phyloP scores from a whole-genome alignment of 2,329 filamentous ascomycete genomes.

The Coniochaeta hoffmannii region DNA sequence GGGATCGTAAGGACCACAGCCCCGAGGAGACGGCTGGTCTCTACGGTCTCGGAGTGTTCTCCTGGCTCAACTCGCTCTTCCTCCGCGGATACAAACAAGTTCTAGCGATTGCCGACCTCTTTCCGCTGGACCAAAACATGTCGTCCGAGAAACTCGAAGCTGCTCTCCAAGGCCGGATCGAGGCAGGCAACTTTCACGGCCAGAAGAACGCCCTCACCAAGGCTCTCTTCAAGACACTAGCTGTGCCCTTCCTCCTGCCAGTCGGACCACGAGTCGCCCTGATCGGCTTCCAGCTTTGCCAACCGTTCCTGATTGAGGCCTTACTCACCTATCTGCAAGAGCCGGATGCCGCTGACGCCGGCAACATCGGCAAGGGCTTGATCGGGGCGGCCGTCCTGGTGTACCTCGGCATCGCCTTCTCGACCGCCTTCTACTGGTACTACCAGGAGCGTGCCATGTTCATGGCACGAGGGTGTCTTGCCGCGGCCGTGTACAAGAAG shows the following conservation, averaged over 20 bases:
- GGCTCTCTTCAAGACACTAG: constrained; percentile 20
- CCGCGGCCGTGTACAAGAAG: constrained; percentile 22
- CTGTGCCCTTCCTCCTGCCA: constrained; percentile 24
- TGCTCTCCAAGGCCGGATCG: constrained; percentile 6
- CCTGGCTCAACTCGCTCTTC: constrained; percentile 24
- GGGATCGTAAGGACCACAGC: constrained; percentile 30
- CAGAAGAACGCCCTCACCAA: constrained; percentile 20
- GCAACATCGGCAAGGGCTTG: constrained; percentile 22
- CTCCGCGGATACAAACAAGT: constrained; percentile 22
- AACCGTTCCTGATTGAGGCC: constrained; percentile 33
- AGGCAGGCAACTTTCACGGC: constrained; percentile 7
- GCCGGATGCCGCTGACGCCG: constrained; percentile 12
- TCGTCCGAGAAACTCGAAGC: constrained; percentile 11
- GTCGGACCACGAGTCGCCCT: constrained; percentile 28
- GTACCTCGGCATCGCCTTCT: constrained; percentile 25
- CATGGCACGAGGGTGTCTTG: constrained; percentile 22
- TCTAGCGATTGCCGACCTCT: constrained; percentile 23
- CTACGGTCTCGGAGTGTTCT: constrained; percentile 20
- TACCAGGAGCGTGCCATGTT: constrained; percentile 19
- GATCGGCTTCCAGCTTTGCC: constrained; percentile 32
- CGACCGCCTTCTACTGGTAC: constrained; percentile 24
- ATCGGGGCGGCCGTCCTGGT: constrained; percentile 24
- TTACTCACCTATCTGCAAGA: constrained; percentile 25
- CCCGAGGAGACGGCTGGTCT: constrained; percentile 23
- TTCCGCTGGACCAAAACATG: constrained; percentile 18